A percentile compares a stretch with the other conserved stretches of the same genome.
Evolutionary conservation across 768 basidiomycete species (phyloP).

Genomic region (Lanmaoa rubissima): DNA sequence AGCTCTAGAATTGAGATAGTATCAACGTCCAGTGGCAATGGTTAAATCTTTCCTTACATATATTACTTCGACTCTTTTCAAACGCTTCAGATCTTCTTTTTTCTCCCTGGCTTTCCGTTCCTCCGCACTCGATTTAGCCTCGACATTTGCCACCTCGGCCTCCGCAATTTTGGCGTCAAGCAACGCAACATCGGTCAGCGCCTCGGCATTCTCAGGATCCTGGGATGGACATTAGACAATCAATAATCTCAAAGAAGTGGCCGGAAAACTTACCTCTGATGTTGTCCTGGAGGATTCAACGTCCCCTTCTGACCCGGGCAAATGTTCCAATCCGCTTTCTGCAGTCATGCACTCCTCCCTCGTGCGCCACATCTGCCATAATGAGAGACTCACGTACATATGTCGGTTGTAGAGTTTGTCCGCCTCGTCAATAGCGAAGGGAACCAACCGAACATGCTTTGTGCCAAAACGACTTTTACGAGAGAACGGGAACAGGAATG

Average conservation of each 20-base stretch:
- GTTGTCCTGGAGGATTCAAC: constrained; percentile 51
- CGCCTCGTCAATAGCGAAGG: constrained; percentile 95
- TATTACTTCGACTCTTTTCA: constrained; percentile 88
- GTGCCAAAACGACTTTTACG: constrained; percentile 47
- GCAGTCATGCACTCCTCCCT: constrained; percentile 93
- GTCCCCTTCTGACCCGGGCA: constrained; percentile 66
- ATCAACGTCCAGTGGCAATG: not conserved
- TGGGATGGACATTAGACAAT: constrained; percentile 25
- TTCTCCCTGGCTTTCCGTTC: constrained; percentile 63
- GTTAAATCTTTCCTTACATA: constrained; percentile 60
- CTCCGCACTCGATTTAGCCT: constrained; percentile 50
- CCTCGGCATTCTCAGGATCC: constrained; percentile 61
- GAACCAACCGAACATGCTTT: constrained; percentile 70
- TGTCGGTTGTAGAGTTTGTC: constrained; percentile 87
- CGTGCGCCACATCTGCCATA: constrained; percentile 94
- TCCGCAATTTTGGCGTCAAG: constrained; percentile 76
- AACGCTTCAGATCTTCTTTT: constrained; percentile 78
- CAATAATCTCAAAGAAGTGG: not conserved
- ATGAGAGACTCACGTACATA: constrained; percentile 83
- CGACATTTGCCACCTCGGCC: constrained; percentile 48
- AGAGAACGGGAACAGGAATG: constrained; percentile 95
- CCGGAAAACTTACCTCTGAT: constrained; percentile 34
- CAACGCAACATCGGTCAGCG: constrained; percentile 68
- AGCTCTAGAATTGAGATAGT: constrained; percentile 49
- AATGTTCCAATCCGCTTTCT: constrained; percentile 85